Evolutionary conservation across 2,329 filamentous ascomycete genomes (phyloP), one percentile per base, ranked within the genome.

Genomic region (Aotearoamyces nothofagi): DNA sequence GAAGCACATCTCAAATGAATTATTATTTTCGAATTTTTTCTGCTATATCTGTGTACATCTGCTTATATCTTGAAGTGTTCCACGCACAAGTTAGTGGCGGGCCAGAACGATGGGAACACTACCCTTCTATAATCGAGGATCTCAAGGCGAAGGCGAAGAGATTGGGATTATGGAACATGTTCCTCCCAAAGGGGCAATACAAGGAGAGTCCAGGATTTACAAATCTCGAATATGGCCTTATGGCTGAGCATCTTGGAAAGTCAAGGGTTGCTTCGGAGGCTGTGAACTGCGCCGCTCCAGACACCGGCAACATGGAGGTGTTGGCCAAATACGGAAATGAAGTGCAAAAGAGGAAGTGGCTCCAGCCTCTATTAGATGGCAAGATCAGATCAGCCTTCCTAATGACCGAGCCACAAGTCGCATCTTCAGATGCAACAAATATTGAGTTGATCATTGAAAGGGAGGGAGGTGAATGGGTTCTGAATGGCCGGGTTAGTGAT

Each of bases 91-190:
- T 87, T 29, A 83, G 82, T 45, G 55, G 73, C 35, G 81, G 79
- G 38, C 64, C 75, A 28, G 57, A 69, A 37, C 74, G 84, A 59
- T 93, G 86, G 77, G 17, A 75, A 39, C 56, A 61, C 17, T 78
- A 87, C 52, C 84, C 87, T 1, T 51, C 63, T 23, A 65, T 94
- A 45, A 67, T 96, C 33, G 86, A 94, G 39, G 75, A 87, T 32
- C 66, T 96, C 45, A 94, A 94, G 67, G 61, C 58, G 40, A 78
- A 81, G 53, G 87, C 84, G 17, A 69, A 65, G 47, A 66, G 77
- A 43, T 65, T 92, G 14, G 86, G 86, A 2, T 64, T 96, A 19
- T 96, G 87, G 87, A 96, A 96, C 58, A 78, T 96, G 75, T 96
- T 96, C 64, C 57, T 96, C 41, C 81, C 86, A 9, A 84, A 78